phyloP scores from a whole-genome alignment of 192 early-diverging fungal genomes.

The Chytriomyces confervae region DNA sequence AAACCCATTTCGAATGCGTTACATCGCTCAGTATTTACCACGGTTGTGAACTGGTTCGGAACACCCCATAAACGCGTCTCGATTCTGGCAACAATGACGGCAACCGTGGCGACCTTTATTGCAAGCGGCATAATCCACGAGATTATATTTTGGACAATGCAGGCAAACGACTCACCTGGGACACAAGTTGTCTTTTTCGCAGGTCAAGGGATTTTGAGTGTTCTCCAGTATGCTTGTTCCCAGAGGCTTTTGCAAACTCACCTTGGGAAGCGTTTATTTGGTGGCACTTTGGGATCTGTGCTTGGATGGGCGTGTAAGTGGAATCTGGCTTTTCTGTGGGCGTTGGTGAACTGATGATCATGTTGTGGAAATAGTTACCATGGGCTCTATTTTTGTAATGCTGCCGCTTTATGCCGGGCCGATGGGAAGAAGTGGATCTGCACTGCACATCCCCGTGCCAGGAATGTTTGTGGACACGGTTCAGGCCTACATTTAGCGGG shows the following conservation, averaged over 20 bases:
- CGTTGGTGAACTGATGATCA: too few relatives aligned
- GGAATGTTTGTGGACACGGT: not conserved
- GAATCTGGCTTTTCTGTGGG: too few relatives aligned
- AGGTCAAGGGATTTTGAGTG: not conserved
- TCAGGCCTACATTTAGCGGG: not conserved
- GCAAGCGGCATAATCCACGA: not conserved
- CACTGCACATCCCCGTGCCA: not conserved
- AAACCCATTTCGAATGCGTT: not conserved
- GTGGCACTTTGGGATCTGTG: not conserved
- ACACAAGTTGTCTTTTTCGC: not conserved
- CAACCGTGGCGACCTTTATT: not conserved
- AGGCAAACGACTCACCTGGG: not conserved
- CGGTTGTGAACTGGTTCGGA: not conserved
- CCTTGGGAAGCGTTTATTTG: not conserved
- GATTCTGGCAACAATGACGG: not conserved
- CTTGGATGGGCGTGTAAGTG: not conserved
- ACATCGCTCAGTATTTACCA: not conserved
- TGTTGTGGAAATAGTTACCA: not conserved
- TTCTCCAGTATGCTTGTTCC: not conserved
- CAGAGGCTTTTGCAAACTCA: not conserved
- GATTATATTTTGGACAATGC: not conserved
- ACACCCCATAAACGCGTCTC: not conserved
- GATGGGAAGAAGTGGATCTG: not conserved
- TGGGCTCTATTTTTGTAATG: not conserved
- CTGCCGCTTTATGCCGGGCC: not conserved